Conservation (phyloP, 352 stramenopile genomes). For the Albugo laibachii region DNA sequence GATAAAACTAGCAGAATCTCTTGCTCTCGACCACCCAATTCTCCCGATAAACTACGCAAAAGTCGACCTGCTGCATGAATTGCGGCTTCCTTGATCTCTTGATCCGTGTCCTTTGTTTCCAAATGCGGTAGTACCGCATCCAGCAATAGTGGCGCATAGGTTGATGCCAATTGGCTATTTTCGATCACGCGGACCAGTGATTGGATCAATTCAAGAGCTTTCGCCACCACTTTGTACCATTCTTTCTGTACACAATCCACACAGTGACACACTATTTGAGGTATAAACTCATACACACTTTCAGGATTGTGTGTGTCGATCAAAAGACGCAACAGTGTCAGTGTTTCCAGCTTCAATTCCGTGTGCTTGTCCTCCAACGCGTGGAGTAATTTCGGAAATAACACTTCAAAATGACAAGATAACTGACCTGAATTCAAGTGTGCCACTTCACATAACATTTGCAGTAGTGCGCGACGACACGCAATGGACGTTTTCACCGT, state of each 20-base stretch:
- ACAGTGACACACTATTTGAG: constrained; percentile 70
- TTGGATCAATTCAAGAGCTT: constrained; percentile 85
- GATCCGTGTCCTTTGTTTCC: constrained; percentile 92
- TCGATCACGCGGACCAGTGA: constrained; percentile 74
- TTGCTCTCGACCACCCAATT: constrained; percentile 51
- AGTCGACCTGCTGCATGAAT: constrained; percentile 84
- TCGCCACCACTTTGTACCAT: constrained; percentile 98
- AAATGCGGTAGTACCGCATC: constrained; percentile 88
- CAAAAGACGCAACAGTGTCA: constrained; percentile 84
- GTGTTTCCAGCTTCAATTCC: constrained; percentile 90
- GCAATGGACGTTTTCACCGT: constrained; percentile 50
- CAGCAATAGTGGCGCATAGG: constrained; percentile 74
- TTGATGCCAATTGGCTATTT: constrained; percentile 15
- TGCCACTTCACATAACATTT: constrained; percentile 69
- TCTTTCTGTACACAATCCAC: constrained; percentile 84
- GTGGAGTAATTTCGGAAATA: constrained; percentile 67
- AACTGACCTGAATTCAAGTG: constrained; percentile 56
- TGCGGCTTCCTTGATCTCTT: constrained; percentile 97
- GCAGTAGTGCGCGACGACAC: constrained; percentile 63
- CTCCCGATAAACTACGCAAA: constrained; percentile 61
- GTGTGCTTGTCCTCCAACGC: constrained; percentile 84
- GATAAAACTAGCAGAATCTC: constrained; percentile 85
- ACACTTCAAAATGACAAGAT: constrained; percentile 33
- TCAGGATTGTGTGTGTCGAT: constrained; percentile 79
- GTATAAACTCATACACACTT: constrained; percentile 63